Base-by-base conservation (phyloP, 148 eudicot species). In the Rhododendron griersonianum region DNA sequence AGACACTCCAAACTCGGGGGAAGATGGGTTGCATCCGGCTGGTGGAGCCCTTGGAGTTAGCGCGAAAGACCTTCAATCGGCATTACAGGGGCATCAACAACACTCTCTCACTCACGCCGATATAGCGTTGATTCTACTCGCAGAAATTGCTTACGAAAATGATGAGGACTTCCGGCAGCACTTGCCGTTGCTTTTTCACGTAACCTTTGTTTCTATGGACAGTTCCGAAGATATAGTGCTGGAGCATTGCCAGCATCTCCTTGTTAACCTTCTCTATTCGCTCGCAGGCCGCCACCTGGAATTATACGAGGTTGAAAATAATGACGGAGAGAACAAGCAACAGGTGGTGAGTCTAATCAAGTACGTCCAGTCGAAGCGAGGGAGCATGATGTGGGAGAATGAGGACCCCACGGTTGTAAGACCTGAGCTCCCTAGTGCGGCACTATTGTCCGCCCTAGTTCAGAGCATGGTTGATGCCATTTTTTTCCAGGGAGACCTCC, bases 311-410 rank as follows among this genome's bases (percentile, higher is more conserved):
- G 98, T 93, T 69, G 99, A 97, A 90, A 94, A 94, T 80, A 91
- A 90, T 61, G 99, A 97, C 80, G 99, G 99, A 86, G 99, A 97
- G 90, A 97, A 97, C 87, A 97, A 95, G 89, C 99, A 97, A 87
- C 96, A 95, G 88, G 99, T 97, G 84, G 99, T 97, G 39, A 97
- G 96, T 90, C 91, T 97, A 82, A 97, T 97, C 79, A 97, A 97
- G 87, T 97, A 97, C 80, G 99, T 97, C 63, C 98, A 97, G 85
- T 97, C 99, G 28, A 97, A 97, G 91, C 92, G 98, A 77, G 98
- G 99, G 84, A 93, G 95, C 90, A 97, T 97, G 98, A 97, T 97
- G 99, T 97, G 99, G 99, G 99, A 97, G 89, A 97, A 94, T 86
- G 99, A 97, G 90, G 99, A 97, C 81, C 96, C 99, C 59, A 92